Evolutionary conservation across 352 stramenopile species (phyloP).

Genomic region (Phytophthora capsici): DNA sequence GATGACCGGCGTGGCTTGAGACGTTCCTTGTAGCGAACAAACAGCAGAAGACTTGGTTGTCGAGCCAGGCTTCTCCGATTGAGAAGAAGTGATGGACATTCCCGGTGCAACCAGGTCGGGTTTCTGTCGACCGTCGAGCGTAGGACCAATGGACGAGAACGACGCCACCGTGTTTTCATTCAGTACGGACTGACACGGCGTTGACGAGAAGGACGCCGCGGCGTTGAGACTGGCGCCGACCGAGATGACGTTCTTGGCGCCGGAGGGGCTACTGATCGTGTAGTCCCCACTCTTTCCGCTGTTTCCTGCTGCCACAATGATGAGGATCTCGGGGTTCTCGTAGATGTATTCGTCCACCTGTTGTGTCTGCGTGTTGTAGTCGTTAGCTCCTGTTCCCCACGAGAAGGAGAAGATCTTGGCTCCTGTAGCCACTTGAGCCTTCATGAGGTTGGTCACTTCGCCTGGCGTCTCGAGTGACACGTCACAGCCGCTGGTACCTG

Average conservation of each 20-base stretch:
- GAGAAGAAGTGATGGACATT: constrained; percentile 71
- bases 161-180: constrained; percentile 73
- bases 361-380: constrained; percentile 66
- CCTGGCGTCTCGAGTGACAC: constrained; percentile 56
- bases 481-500: constrained; percentile 42
- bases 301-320: constrained; percentile 87
- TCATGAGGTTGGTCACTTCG: constrained; percentile 59
- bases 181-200: constrained; percentile 52
- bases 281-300: constrained; percentile 65
- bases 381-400: constrained; percentile 65
- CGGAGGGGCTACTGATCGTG: constrained; percentile 70
- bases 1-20: constrained; percentile 84
- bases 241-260: constrained; percentile 87
- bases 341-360: constrained; percentile 79
- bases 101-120: constrained; percentile 80
- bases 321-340: constrained; percentile 78
- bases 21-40: constrained; percentile 75
- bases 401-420: constrained; percentile 78
- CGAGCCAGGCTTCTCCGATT: constrained; percentile 55
- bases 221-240: constrained; percentile 79
- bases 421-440: constrained; percentile 56
- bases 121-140: constrained; percentile 75
- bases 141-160: constrained; percentile 78
- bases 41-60: constrained; percentile 48
- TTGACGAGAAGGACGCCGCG: constrained; percentile 52